Conservation (phyloP, 345 rosid species). For the Nasturtium officinale region DNA sequence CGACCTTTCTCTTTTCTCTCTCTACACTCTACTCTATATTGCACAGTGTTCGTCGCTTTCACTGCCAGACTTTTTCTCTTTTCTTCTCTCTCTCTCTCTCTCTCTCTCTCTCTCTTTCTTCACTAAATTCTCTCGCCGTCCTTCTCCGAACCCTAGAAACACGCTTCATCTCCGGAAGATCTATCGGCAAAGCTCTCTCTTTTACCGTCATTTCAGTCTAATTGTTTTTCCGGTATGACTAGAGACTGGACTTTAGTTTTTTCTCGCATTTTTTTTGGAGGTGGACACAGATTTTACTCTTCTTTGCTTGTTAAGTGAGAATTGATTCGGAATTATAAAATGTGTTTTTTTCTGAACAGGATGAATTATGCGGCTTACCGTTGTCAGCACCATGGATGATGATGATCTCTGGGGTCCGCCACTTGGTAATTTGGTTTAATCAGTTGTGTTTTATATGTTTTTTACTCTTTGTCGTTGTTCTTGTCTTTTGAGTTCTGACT, state of each 20-base stretch:
- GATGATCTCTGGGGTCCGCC: conserved; percentile 65
- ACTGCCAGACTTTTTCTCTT: conserved; percentile 32
- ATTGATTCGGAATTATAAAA: neutral
- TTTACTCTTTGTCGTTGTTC: conserved; percentile 21
- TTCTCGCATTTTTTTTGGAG: neutral
- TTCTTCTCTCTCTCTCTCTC: conserved; percentile 11
- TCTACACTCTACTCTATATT: conserved; percentile 35
- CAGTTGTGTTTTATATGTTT: conserved; percentile 7
- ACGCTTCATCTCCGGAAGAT: neutral
- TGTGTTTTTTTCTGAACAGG: conserved; percentile 27
- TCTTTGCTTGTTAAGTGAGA: neutral
- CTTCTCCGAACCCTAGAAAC: conserved; percentile 39
- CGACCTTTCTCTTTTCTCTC: conserved; percentile 27
- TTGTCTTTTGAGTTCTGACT: conserved; percentile 1
- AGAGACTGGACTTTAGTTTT: neutral
- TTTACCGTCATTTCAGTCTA: neutral
- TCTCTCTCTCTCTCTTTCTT: conserved; percentile 17
- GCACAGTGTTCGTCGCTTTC: conserved; percentile 46
- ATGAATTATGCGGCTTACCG: conserved; percentile 28
- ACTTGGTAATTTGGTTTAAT: conserved; percentile 34
- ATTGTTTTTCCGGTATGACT: conserved; percentile 27
- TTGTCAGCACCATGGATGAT: conserved; percentile 44
- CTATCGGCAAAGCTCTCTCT: neutral
- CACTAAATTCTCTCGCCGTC: conserved; percentile 35
- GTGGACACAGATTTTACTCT: neutral